Conservation (phyloP, 2,329 filamentous ascomycete genomes). For the Fusarium praegraminearum region DNA sequence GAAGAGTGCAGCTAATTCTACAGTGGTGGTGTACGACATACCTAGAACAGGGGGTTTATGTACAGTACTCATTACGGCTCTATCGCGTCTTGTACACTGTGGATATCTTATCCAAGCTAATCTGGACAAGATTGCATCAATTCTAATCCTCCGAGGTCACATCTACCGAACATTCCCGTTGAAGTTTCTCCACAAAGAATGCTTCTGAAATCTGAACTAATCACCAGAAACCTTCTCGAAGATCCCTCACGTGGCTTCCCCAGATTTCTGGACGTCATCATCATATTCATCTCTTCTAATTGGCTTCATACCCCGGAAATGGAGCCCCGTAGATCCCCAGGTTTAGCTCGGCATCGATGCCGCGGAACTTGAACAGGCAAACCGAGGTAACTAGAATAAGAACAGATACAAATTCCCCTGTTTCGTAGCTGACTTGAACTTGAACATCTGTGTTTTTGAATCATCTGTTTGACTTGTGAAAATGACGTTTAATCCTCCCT, state of each 20-base stretch:
- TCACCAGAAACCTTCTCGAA: neutral
- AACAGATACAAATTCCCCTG: neutral
- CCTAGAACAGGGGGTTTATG: no score
- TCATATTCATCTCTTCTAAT: neutral
- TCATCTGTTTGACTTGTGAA: no score
- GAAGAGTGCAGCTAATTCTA: neutral
- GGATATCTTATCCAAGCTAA: neutral
- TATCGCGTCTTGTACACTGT: neutral
- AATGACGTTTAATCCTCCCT: slow-evolving; percentile 27
- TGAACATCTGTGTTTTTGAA: rapidly evolving
- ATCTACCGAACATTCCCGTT: neutral
- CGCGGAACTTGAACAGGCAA: slow-evolving; percentile 23
- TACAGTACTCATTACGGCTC: neutral
- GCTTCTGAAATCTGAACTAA: neutral
- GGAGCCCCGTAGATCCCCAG: neutral
- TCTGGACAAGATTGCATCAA: neutral
- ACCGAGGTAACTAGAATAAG: slow-evolving; percentile 2
- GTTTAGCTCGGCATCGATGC: slow-evolving; percentile 10
- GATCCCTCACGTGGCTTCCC: slow-evolving; percentile 11
- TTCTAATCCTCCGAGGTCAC: neutral
- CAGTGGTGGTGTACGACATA: no score
- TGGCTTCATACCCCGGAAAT: neutral
- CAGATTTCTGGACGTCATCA: slow-evolving; percentile 9
- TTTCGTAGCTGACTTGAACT: rapidly evolving
- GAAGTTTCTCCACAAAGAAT: neutral